Evolutionary conservation across 768 basidiomycete genomes (phyloP).

Genomic region (Kwoniella sp.): DNA sequence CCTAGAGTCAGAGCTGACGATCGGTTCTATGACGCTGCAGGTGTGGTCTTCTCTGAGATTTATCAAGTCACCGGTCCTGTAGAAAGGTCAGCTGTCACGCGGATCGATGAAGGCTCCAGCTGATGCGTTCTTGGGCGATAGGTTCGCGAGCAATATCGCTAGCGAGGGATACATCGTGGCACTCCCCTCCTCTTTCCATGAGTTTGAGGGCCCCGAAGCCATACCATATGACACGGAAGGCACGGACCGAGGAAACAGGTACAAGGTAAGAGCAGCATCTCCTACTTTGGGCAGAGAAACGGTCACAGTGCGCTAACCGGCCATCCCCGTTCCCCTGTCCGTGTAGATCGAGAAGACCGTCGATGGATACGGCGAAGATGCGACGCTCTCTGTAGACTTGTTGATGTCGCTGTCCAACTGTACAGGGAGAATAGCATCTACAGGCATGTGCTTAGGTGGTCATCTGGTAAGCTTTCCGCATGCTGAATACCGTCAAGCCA

Average conservation of each 20-base stretch:
- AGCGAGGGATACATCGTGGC: slow-evolving; percentile 54
- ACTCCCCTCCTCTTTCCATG: slow-evolving; percentile 67
- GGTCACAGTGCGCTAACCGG: no score
- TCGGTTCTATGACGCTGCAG: slow-evolving; percentile 51
- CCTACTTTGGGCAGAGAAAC: not conserved
- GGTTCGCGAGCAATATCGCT: slow-evolving; percentile 54
- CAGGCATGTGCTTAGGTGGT: slow-evolving; percentile 48
- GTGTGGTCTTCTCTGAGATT: slow-evolving; percentile 73
- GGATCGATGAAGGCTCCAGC: slow-evolving; percentile 61
- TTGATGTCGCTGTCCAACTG: slow-evolving; percentile 74
- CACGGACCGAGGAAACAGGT: slow-evolving; percentile 87
- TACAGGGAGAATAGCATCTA: slow-evolving; percentile 78
- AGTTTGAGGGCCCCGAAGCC: slow-evolving; percentile 84
- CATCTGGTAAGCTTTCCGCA: slow-evolving; percentile 28
- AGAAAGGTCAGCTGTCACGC: slow-evolving; percentile 70
- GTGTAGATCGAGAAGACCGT: slow-evolving; percentile 81
- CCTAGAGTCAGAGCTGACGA: no score
- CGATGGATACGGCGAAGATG: slow-evolving; percentile 88
- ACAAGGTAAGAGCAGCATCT: slow-evolving; percentile 64
- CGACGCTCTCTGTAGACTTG: slow-evolving; percentile 73
- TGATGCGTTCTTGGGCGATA: slow-evolving; percentile 60
- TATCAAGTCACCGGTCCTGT: slow-evolving; percentile 92
- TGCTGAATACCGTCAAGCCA: not conserved
- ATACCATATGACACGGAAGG: slow-evolving; percentile 88
- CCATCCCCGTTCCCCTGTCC: not conserved